Base-by-base conservation (phyloP, 2,329 filamentous ascomycete species). In the Xylariaceae sp. region DNA sequence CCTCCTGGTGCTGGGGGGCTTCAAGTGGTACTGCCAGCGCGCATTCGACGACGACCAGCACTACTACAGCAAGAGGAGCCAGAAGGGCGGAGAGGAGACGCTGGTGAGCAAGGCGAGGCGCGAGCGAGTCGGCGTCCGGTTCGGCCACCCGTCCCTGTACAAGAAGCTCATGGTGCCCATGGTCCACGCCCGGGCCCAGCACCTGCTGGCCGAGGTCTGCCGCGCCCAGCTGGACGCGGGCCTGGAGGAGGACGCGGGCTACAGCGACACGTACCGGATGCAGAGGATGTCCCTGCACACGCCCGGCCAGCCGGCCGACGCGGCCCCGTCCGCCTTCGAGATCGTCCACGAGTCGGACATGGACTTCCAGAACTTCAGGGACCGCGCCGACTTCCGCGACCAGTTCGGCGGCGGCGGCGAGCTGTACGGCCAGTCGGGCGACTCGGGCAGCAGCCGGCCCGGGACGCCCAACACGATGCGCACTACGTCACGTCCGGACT, bases 121-220 rank as follows among this genome's bases (percentile, higher is more conserved):
- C 56, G 88, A 83, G 57, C 80, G 73, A 49, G 71, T 87, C 36
- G 80, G 72, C 37, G 78, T 77, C 15, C 75, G 83, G 17, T 96
- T 94, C 52, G 88, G 87, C 3, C 86, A 96, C 54, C 90, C 90
- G 1, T 88, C 85, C 3, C 69, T 96, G 12, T 94, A 90, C 65
- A 83, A 83, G 58, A 81, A 84, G 5, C 69, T 96, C n/a, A 88
- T 90, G 48, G 93, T 87, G 0, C 90, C 90, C 4, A 94, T 95
- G 87, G 90, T 96, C 3, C 82, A 92, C 49, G 81, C 84, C 36
- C 92, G 83, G 59, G 84, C 86, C 3, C 83, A 89, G 47, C 85
- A 90, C 37, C 70, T 90, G 22, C 71, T 96, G 8, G 79, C 80
- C n/a, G 75, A 83, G 25, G 70, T 96, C 27, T 94, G 94, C 56